Percentiles rank a stretch among this genome's conserved stretches.
Conservation (phyloP, 163 green algal genomes). For the Scenedesmus sp. region DNA sequence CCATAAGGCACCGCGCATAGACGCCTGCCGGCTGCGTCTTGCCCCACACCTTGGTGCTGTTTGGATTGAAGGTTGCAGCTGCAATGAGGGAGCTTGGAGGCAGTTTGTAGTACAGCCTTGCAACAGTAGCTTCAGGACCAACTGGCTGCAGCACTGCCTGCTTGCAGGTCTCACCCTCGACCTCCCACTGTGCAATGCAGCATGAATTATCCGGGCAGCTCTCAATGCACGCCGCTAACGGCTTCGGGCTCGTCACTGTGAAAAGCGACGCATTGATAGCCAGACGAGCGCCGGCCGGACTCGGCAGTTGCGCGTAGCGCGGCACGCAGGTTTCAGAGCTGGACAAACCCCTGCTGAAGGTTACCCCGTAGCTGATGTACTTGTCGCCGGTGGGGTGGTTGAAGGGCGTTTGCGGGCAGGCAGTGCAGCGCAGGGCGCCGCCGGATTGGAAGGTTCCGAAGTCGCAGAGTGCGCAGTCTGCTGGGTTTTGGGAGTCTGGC, state of each 20-base stretch:
- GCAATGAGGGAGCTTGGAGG: constrained; percentile 3
- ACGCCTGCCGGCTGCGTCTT: no score
- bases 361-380: neutral
- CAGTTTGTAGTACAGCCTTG: constrained; percentile 20
- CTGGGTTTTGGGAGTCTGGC: no score
- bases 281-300: neutral
- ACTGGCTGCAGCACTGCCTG: neutral
- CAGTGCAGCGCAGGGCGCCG: neutral
- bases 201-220: neutral
- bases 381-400: neutral
- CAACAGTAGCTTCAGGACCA: neutral
- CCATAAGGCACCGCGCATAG: no score
- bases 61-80: neutral
- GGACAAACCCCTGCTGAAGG: neutral
- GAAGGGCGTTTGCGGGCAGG: neutral
- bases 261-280: neutral
- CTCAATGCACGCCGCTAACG: neutral
- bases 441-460: no score
- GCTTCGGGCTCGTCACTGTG: neutral
- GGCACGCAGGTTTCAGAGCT: constrained; percentile 3
- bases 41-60: no score
- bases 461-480: no score
- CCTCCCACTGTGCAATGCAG: constrained; percentile 24
- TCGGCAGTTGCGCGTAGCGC: neutral
- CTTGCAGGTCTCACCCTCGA: neutral